Evolutionary conservation across 306 rosid species (phyloP), one percentile per base, ranked within the genome.

Genomic region (Prunus mume): DNA sequence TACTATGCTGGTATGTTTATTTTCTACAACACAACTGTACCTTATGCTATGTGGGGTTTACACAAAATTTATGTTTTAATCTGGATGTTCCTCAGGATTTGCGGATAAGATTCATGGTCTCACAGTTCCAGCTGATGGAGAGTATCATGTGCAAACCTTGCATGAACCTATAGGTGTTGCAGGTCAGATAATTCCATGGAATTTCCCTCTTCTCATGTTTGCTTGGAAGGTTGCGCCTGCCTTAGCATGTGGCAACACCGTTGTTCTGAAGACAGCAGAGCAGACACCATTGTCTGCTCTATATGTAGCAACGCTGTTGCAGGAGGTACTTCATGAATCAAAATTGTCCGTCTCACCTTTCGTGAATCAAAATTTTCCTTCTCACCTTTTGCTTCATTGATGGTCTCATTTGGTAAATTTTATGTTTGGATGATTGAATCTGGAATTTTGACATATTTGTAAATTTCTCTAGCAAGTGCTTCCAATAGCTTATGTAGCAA

Each of bases 121-220:
- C 34, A 91, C 97, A 1, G 82, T 85, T 86, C 97, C 85, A 20
- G 93, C 98, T 25, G 98, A 94, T 81, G 97, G 98, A 7, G 79
- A 84, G 12, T 51, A 81, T 86, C 90, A 91, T 47, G 88, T 91
- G 63, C 91, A 94, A 74, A 91, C 93, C 71, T 85, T 94, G 90
- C 98, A 94, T 13, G 98, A 94, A 85, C 98, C 97, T 3, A 87
- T 94, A 22, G 98, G 98, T 25, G 98, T 94, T 80, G 94, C 88
- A 0, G 97, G 98, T 79, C 98, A 95, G 85, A 89, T 95, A 45
- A 95, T 92, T 85, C 98, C 98, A 7, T 95, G 98, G 97, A 95
- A 95, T 79, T 95, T 94, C 80, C 98, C 98, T 76, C 90, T 94
- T 63, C 77, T 94, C 79, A 90, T 94, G 97, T 90, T 87, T 83